Evolutionary conservation across 768 basidiomycete genomes (phyloP), one percentile per base, ranked within the genome.

Genomic region (Glaciozyma antarctica): DNA sequence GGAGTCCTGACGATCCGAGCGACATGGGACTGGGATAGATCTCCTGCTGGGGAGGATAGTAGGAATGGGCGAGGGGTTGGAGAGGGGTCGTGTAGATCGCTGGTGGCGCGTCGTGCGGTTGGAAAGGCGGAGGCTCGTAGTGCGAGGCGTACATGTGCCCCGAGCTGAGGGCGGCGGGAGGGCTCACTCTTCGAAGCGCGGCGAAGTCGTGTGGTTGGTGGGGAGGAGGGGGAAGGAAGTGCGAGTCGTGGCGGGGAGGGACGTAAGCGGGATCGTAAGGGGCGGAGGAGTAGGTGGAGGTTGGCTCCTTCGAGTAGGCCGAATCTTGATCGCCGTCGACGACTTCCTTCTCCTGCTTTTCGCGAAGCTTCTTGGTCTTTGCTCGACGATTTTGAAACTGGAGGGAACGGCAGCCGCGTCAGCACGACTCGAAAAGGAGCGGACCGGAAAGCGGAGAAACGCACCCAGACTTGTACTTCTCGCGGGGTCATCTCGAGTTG

Each of bases 401-500:
- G 5, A 30, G 7, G 12, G 10, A 8, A 17, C 5, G 5, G 17
- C 5, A 51, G 15, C 5, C 12, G 13, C 21, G 13, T n/a, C 9
- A 24, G 49, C 4, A n/a, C n/a, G n/a, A 24, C 4, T 7, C 24
- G 0, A 12, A 28, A 30, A n/a, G 9, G 24, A 55, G 32, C 4
- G 24, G 28, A 2, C 43, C 22, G 12, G 59, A 26, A 30, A 49
- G 17, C 30, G 58, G 7, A 3, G 16, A 17, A 32, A 32, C 71
- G 16, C 24, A 72, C 71, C 79, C 83, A 81, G 63, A 94, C 93
- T 82, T 98, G 93, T 3, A 98, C 88, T n/a, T 90, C 90, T 66
- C 93, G 81, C 26, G 90, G 84, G 15, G 88, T 88, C 93, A 98
- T 98, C 67, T 85, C 86, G 63, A 97, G 83, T 78, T 90, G 82